These are phyloP conservation scores for Phytophthora sp. DNA, from an alignment of 352 stramenopile species.

Conservation along the genomic window DNA sequence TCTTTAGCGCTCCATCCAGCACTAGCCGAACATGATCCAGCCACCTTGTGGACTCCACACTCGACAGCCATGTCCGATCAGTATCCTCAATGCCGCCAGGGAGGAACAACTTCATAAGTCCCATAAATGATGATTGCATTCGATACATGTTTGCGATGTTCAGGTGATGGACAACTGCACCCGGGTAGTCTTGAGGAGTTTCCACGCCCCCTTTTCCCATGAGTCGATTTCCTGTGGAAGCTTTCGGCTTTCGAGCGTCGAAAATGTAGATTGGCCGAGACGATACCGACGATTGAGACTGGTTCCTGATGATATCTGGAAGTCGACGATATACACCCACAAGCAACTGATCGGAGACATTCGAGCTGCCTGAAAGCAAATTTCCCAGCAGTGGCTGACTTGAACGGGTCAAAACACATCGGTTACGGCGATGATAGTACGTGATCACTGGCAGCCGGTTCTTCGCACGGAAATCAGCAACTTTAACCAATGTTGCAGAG, in stretches of 20 bases:
- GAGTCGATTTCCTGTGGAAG: slow-evolving; percentile 88
- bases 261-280: slow-evolving; percentile 90
- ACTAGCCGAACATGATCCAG: slow-evolving; percentile 86
- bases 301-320: slow-evolving; percentile 84
- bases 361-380: slow-evolving; percentile 72
- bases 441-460: slow-evolving; percentile 88
- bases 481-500: slow-evolving; percentile 66
- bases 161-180: slow-evolving; percentile 82
- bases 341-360: slow-evolving; percentile 78
- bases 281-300: slow-evolving; percentile 64
- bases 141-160: slow-evolving; percentile 95
- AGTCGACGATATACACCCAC: slow-evolving; percentile 75
- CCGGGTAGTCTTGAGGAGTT: slow-evolving; percentile 79
- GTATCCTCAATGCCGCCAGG: slow-evolving; percentile 67
- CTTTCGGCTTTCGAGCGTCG: slow-evolving; percentile 90
- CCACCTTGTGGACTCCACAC: slow-evolving; percentile 81
- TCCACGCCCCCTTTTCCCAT: slow-evolving; percentile 93
- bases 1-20: slow-evolving; percentile 81
- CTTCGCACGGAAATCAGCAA: slow-evolving; percentile 86
- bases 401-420: slow-evolving; percentile 82
- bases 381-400: slow-evolving; percentile 83
- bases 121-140: slow-evolving; percentile 84
- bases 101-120: slow-evolving; percentile 74
- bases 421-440: slow-evolving; percentile 81
- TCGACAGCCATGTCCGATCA: slow-evolving; percentile 73